Percentiles rank a stretch among this genome's conserved stretches.
These are phyloP conservation scores for Rhododendron vialii DNA, from an alignment of 148 eudicot genomes.

Conservation along the genomic window DNA sequence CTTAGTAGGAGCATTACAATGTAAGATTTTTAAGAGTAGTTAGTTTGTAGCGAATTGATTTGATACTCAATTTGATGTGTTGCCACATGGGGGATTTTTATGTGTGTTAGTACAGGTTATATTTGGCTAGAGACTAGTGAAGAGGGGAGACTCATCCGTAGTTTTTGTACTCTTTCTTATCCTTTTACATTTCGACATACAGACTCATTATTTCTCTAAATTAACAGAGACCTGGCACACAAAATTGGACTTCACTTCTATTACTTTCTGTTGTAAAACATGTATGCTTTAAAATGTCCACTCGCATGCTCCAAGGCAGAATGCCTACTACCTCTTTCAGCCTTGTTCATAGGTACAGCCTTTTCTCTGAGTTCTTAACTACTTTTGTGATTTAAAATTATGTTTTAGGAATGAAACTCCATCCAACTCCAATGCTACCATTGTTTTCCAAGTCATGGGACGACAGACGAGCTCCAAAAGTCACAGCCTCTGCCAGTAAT, in stretches of 20 bases:
- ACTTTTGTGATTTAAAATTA: background rate
- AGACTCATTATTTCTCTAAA: background rate
- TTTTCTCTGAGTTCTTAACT: background rate
- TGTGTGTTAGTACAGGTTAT: background rate
- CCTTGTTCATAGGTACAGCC: background rate
- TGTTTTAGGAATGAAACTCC: background rate
- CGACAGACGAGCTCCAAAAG: background rate
- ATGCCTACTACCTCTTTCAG: background rate
- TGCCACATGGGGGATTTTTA: background rate
- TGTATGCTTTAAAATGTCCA: background rate
- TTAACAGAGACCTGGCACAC: no score
- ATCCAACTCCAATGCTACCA: background rate
- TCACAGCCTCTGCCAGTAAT: background rate
- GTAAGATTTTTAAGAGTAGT: background rate
- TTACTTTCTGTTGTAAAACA: background rate
- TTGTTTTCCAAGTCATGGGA: background rate
- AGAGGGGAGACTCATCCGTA: background rate
- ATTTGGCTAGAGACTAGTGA: background rate
- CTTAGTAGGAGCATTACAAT: background rate
- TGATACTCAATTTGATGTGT: background rate
- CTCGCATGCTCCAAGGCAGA: background rate
- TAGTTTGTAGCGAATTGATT: background rate
- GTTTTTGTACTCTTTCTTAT: background rate
- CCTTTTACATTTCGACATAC: background rate
- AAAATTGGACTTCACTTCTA: background rate